Base-by-base conservation (phyloP, 2,329 filamentous ascomycete genomes). In the Calonectria hawksworthii region DNA sequence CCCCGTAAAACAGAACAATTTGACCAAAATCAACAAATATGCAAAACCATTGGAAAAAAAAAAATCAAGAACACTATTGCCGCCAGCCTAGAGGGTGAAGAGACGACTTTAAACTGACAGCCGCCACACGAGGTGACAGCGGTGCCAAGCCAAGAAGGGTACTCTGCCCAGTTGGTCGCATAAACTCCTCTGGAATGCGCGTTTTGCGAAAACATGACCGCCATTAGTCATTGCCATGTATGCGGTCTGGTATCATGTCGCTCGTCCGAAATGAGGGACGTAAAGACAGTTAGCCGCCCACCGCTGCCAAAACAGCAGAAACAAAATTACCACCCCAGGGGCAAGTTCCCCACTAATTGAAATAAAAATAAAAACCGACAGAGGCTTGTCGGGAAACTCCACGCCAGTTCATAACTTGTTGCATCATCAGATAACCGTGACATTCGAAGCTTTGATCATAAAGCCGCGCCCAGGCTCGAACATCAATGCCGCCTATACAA, bases 201-300 rank as follows among this genome's bases (percentile, higher is more conserved):
- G 51, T 50, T 44, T 65, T 32, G 47, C 51, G 32, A 65, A 66
- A 64, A 50, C 52, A 72, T 61, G 44, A 54, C 52, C 68, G 34
- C 54, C 54, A 47, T 52, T 63, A 68, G 67, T 56, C 72, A 63
- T 44, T 44, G 52, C 63, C 68, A 44, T 50, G 26, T 34, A 61
- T 68, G 64, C 50, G 67, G 38, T 51, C 61, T 63, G 63, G 51
- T 67, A 74, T 71, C 61, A 71, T 67, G 51, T 44, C 61, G 61
- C 59, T 67, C 23, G 68, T 47, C 63, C 47, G 54, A 71, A 63
- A 67, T 38, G 47, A 52, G 30, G 41, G 67, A 67, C 51, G 61
- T 38, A 69, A 71, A 68, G 68, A 36, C 61, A 71, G 68, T 63
- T 71, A 71, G 52, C 68, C 67, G 30, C 72, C 51, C 38, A 66